Percentiles rank a stretch among this genome's conserved stretches.
Conservation (phyloP, 176 grass and related monocot species). For the Eragrostis nindensis region DNA sequence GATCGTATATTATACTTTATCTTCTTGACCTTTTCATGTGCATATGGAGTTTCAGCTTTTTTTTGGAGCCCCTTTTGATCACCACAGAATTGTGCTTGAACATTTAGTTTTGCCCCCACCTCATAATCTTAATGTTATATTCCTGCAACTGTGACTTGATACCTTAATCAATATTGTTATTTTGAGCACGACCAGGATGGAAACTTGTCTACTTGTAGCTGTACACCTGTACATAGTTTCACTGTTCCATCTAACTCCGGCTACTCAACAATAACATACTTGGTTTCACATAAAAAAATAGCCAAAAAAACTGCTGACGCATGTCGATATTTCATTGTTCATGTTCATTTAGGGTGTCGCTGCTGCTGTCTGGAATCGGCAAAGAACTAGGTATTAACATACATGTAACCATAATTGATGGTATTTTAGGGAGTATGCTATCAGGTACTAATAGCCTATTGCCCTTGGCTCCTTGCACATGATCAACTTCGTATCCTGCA, state of each 20-base stretch:
- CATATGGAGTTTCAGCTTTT: not conserved
- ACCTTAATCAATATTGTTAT: not conserved
- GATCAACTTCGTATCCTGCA: not conserved
- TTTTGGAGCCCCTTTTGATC: not conserved
- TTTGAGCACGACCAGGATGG: not conserved
- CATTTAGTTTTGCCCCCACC: not conserved
- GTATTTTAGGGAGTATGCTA: not conserved
- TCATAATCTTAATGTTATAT: not conserved
- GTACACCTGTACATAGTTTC: not conserved
- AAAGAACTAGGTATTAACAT: not conserved
- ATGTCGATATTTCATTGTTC: not conserved
- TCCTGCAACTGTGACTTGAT: not conserved
- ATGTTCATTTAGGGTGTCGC: not conserved
- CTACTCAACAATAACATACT: not conserved
- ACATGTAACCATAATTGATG: not conserved
- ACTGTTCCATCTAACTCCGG: not conserved
- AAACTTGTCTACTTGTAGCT: not conserved
- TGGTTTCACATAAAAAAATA: not conserved
- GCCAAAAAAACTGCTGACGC: not conserved
- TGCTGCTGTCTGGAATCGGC: not conserved
- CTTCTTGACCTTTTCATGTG: constrained; percentile 14
- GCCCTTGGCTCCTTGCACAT: constrained; percentile 12
- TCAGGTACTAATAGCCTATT: not conserved
- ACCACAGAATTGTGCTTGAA: not conserved
- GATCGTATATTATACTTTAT: not conserved